phyloP scores from a whole-genome alignment of 768 basidiomycete genomes.

The Fistulinella prunicolor region DNA sequence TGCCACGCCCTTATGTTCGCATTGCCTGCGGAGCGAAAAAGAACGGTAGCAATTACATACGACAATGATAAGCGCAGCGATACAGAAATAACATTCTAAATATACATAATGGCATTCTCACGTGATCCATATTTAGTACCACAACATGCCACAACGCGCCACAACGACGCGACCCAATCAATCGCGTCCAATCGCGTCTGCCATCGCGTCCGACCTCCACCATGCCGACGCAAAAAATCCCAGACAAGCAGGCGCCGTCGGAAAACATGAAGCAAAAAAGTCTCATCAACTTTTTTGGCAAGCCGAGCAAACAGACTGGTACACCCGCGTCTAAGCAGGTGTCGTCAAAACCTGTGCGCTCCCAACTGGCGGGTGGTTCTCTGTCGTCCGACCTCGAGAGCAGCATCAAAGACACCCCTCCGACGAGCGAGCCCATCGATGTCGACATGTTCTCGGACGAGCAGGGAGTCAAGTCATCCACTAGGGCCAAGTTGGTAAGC shows the following conservation, averaged over 20 bases:
- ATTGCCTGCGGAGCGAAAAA: not conserved
- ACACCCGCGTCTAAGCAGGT: conserved; percentile 30
- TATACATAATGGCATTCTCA: not conserved
- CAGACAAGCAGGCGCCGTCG: conserved; percentile 37
- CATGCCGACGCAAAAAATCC: conserved; percentile 16
- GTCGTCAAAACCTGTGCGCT: conserved; percentile 31
- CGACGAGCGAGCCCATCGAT: conserved; percentile 75
- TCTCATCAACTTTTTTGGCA: conserved; percentile 66
- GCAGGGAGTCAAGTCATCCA: conserved; percentile 40
- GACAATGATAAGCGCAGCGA: too few species aligned
- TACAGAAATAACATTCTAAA: not conserved
- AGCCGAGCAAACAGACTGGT: conserved; percentile 6
- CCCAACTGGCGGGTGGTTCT: conserved; percentile 40
- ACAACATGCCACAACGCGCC: conserved; percentile 17
- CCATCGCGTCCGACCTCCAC: conserved; percentile 8
- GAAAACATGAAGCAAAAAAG: conserved; percentile 69
- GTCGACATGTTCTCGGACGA: conserved; percentile 63
- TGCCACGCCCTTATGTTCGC: not conserved
- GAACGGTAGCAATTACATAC: too few species aligned
- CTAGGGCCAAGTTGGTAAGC: conserved; percentile 34
- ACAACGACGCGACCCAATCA: conserved; percentile 6
- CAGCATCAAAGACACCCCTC: conserved; percentile 58
- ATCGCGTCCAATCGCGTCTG: not conserved
- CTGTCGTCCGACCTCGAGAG: conserved; percentile 47
- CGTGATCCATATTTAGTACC: not conserved